Conservation (phyloP, 257 asterid species). For the Nicotiana noctiflora region DNA sequence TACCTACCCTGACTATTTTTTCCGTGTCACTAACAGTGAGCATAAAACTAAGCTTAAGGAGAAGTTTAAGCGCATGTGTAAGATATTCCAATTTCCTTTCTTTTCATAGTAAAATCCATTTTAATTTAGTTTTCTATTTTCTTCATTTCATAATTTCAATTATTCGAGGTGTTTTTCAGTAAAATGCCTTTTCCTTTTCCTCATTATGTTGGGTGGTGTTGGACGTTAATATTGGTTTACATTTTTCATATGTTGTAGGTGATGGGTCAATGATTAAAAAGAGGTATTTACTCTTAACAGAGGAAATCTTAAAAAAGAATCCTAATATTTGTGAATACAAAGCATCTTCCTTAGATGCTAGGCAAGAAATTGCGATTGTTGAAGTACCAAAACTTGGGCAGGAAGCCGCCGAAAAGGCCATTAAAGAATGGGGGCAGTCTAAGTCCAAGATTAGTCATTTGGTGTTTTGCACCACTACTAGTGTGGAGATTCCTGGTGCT, state of each 20-base stretch:
- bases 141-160: too few relatives aligned
- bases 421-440: not conserved
- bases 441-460: conserved; percentile 15
- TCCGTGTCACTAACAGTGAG: not conserved
- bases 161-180: too few relatives aligned
- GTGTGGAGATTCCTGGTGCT: conserved; percentile 18
- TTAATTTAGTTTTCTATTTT: too few relatives aligned
- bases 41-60: not conserved
- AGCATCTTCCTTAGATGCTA: too few relatives aligned
- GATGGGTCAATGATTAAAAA: not conserved
- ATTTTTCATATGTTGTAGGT: not conserved
- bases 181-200: not conserved
- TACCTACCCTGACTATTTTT: not conserved
- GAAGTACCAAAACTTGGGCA: too few relatives aligned
- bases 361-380: too few relatives aligned
- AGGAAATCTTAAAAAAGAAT: not conserved
- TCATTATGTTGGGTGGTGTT: not conserved
- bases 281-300: not conserved
- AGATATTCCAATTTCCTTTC: not conserved
- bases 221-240: too few relatives aligned
- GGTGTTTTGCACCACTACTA: conserved; percentile 11
- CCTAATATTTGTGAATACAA: too few relatives aligned
- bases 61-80: not conserved
- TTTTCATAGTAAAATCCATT: too few relatives aligned
- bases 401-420: too few relatives aligned